These are phyloP conservation scores for Coelastrella sp. DNA, from an alignment of 139 green algal species.

Conservation along the genomic window DNA sequence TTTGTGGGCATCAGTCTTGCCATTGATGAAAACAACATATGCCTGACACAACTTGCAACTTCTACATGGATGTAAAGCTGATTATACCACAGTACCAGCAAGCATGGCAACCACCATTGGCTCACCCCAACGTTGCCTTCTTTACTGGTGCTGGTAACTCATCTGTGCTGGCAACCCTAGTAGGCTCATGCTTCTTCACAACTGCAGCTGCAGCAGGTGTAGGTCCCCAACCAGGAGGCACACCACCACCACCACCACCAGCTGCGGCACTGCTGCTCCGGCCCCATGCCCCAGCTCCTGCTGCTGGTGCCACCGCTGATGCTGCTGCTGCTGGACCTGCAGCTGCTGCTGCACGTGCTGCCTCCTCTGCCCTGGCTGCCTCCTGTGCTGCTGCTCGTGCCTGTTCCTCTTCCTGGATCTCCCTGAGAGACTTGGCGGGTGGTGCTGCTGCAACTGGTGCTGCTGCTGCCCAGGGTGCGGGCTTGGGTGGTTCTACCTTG, in stretches of 20 bases:
- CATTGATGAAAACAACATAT: no score
- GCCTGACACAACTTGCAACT: no score
- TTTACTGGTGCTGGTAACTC: conserved; percentile 20
- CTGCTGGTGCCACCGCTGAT: conserved; percentile 16
- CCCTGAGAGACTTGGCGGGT: conserved; percentile 69
- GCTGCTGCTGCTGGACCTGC: conserved; percentile 47
- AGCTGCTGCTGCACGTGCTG: conserved; percentile 10
- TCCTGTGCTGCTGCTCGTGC: conserved; percentile 47
- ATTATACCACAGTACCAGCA: no score
- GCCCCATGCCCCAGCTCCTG: conserved; percentile 54
- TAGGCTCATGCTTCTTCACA: neutral
- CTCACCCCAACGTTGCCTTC: conserved; percentile 46
- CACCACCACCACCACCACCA: neutral
- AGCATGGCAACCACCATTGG: no score
- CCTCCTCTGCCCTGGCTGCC: conserved; percentile 48
- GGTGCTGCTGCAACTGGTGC: conserved; percentile 50
- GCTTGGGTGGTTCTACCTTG: conserved; percentile 50
- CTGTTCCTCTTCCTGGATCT: conserved; percentile 88
- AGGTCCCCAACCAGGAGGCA: conserved; percentile 22
- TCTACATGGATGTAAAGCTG: no score
- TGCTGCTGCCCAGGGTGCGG: conserved; percentile 72
- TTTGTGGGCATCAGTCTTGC: no score
- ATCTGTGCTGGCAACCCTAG: neutral
- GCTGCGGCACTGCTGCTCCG: conserved; percentile 44
- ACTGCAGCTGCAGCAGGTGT: conserved; percentile 16